Base-by-base conservation (phyloP, 2,329 filamentous ascomycete genomes). In the Aspergillus tubingensis region DNA sequence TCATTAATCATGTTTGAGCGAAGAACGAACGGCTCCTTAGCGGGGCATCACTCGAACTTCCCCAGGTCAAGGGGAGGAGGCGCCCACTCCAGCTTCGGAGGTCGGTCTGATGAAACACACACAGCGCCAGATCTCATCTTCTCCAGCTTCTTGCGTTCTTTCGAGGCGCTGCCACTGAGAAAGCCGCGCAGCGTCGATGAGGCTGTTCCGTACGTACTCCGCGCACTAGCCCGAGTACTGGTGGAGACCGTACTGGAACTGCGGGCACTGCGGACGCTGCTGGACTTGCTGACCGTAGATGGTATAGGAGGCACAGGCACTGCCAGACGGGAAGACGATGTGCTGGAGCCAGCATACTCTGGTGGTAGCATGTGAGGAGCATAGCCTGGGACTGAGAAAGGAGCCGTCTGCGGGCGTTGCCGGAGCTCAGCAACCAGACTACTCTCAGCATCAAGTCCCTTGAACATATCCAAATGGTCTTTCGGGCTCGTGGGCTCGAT, bases 171-270 rank as follows among this genome's bases (percentile, higher is more conserved):
- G 32, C 67, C 67, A 15, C 64, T 69, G 11, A 78, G 68, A 43
- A 78, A 72, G 7, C 73, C 75, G 43, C 74, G 63, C 7, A 78
- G 62, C 1, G 76, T 71, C 6, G 76, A 78, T 2, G 75, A 73
- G 8, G 73, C 72, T 8, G 71, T 54, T 7, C 74, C 74, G 49
- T 76, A 75, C 6, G 73, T 59, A 51, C 74, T 77, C 19, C 72
- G 71, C 6, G 70, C 62, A 58, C 75, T 77, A 17, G 67, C 70
- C n/a, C 70, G 72, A 5, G 70, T 71, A 39, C 70, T 72, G 17
- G 74, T 74, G 7, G 73, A 76, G 8, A 72, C 65, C 17, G 70
- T 74, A 59, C 73, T 77, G 2, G 74, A 74, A 61, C 75, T 77
- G 65, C 70, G 70, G 23, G 68, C 69, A 57, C 75, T 78, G 55